Base-by-base conservation (phyloP, 805 yeast species). In the Starmerella apis region DNA sequence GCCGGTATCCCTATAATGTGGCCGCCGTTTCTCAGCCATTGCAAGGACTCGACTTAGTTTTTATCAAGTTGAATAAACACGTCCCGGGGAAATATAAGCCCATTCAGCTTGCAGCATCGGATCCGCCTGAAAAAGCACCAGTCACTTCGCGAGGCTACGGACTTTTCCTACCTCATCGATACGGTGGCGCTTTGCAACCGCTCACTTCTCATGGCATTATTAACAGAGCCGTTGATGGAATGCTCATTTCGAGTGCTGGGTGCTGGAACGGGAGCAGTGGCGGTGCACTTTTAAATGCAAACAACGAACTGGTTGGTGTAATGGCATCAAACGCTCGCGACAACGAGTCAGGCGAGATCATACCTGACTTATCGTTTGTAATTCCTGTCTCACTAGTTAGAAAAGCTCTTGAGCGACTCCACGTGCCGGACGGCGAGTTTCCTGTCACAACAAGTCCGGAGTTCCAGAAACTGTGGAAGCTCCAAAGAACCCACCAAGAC, bases 251-350 rank as follows among this genome's bases (percentile, higher is more conserved):
- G 11, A 56, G 66, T 1, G 64, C 70, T 2, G 61, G 63, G 22
- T 66, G 70, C 57, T 66, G 70, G 70, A 66, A 66, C 30, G 70
- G 70, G 1, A 65, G 68, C 18, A 65, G 69, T 9, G 70, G 70
- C 5, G 70, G 70, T 7, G 68, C 61, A 0, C 52, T 66, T 4
- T 53, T 63, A 39, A 55, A 62, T 47, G 27, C 27, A 4, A 25
- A 37, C 1, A 18, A 48, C 10, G 56, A 60, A 28, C 59, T 66
- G 8, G 63, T 66, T 10, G 70, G 69, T 2, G 58, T 66, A 37
- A 63, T 66, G 68, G 63, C 68, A 11, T 60, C 66, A n/a, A 66
- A 66, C 37, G 70, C 68, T 6, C 54, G 62, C 14, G 59, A 62
- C 27, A 63, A 62, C 38, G 36, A 43, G 13, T 49, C 62, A 2